phyloP scores from a whole-genome alignment of 1,139 yeast genomes.

The Blastobotrys raffinosifermentans region DNA sequence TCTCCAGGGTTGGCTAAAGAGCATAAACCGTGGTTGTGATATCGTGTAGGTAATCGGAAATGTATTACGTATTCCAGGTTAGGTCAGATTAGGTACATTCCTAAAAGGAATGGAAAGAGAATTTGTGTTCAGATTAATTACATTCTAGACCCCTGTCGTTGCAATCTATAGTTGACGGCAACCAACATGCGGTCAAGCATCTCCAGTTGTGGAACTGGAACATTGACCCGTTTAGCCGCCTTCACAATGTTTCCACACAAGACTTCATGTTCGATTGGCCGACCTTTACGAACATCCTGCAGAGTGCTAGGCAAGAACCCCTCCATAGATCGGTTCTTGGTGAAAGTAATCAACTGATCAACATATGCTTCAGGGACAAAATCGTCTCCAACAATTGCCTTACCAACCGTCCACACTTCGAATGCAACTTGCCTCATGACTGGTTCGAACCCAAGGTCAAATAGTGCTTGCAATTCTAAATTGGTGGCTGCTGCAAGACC shows the following conservation, averaged over 20 bases:
- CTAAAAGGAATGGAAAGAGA: too few relatives aligned
- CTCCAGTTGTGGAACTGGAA: slow-evolving; percentile 18
- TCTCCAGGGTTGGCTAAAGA: too few relatives aligned
- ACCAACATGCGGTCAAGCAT: slow-evolving; percentile 14
- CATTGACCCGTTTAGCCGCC: slow-evolving; percentile 16
- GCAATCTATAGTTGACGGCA: too few relatives aligned
- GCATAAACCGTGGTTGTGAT: too few relatives aligned
- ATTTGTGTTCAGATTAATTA: too few relatives aligned
- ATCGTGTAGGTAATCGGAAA: too few relatives aligned
- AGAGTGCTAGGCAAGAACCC: slow-evolving; percentile 22
- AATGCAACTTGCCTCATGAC: slow-evolving; percentile 12
- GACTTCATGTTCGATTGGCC: slow-evolving; percentile 20
- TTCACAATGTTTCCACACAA: slow-evolving; percentile 21
- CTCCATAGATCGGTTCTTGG: slow-evolving; percentile 9
- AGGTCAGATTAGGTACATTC: too few relatives aligned
- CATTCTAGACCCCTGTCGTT: too few relatives aligned
- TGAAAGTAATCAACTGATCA: slow-evolving; percentile 11
- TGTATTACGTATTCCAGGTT: too few relatives aligned
- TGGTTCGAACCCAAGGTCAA: slow-evolving; percentile 13
- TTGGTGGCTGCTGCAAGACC: slow-evolving; percentile 18
- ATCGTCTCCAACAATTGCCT: slow-evolving; percentile 15
- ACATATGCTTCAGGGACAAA: slow-evolving; percentile 14
- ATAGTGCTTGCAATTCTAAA: slow-evolving; percentile 13
- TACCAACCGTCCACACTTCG: slow-evolving; percentile 21
- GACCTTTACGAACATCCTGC: slow-evolving; percentile 23